Conservation (phyloP, 139 green algal genomes). For the Micractinium conductrix region DNA sequence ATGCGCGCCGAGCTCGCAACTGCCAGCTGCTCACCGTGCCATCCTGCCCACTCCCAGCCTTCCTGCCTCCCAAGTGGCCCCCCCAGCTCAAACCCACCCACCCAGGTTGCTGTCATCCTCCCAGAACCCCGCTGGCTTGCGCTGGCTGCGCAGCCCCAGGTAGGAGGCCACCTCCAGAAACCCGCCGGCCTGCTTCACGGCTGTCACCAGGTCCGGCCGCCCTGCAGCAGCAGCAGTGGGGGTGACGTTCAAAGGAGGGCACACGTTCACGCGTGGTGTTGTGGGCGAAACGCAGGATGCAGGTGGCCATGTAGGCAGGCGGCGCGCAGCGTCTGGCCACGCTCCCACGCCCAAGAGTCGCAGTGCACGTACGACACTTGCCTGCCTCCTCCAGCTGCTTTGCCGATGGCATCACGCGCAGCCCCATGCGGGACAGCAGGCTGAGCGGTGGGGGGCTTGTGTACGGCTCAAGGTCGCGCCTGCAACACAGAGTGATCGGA, state of each 20-base stretch:
- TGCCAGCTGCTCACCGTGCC: too few relatives aligned
- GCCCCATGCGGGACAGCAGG: constrained; percentile 22
- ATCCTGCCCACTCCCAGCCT: too few relatives aligned
- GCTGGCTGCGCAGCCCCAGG: constrained; percentile 41
- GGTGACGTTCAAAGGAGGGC: too few relatives aligned
- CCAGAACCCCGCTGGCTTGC: constrained; percentile 46
- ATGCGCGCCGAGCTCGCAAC: too few relatives aligned
- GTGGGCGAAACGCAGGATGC: too few relatives aligned
- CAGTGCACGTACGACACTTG: too few relatives aligned
- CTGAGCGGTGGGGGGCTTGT: background rate
- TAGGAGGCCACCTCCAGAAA: constrained; percentile 43
- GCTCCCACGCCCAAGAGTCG: too few relatives aligned
- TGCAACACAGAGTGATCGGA: too few relatives aligned
- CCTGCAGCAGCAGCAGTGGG: too few relatives aligned
- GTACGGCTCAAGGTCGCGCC: constrained; percentile 26
- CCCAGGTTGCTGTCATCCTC: constrained; percentile 40
- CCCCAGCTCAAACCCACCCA: background rate
- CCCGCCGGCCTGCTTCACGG: constrained; percentile 34
- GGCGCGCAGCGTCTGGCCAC: too few relatives aligned
- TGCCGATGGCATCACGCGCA: constrained; percentile 41
- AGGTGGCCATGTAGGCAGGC: too few relatives aligned
- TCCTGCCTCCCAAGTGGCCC: background rate
- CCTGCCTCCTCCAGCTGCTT: constrained; percentile 26
- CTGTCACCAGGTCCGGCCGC: constrained; percentile 24
- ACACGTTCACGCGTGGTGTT: too few relatives aligned